phyloP scores from a whole-genome alignment of 1,284 basidiomycete genomes.

The Vanrija pseudolonga region DNA sequence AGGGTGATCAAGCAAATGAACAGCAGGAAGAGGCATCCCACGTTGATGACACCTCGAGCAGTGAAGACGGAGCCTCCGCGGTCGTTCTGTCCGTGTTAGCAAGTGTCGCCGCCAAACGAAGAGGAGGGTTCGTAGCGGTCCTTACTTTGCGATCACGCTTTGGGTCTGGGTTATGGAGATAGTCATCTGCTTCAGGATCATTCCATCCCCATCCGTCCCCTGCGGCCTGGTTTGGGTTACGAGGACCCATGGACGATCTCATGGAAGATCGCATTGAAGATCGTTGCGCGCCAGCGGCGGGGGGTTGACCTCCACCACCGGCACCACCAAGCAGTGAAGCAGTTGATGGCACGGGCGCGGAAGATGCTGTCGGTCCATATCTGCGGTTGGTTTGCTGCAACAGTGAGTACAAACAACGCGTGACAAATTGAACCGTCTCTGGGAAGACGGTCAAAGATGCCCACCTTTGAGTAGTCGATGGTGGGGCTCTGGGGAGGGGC shows the following conservation, averaged over 20 bases:
- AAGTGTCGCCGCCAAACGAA: too few relatives aligned
- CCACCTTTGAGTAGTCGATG: constrained; percentile 8
- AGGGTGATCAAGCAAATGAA: constrained; percentile 61
- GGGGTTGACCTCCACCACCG: not conserved
- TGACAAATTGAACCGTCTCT: too few relatives aligned
- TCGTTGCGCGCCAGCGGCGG: not conserved
- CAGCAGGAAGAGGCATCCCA: constrained; percentile 70
- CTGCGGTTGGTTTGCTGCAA: constrained; percentile 13
- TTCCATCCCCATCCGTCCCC: constrained; percentile 21
- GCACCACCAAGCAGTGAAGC: constrained; percentile 22
- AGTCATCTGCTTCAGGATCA: constrained; percentile 49
- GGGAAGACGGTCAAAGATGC: not conserved
- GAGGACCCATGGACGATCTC: too few relatives aligned
- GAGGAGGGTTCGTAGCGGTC: not conserved
- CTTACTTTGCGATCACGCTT: constrained; percentile 58
- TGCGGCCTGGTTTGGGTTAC: not conserved
- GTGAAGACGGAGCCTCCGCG: constrained; percentile 65
- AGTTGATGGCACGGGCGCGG: constrained; percentile 21
- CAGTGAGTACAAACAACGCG: not conserved
- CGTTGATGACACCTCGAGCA: constrained; percentile 64
- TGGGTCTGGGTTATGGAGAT: constrained; percentile 55
- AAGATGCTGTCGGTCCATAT: constrained; percentile 37
- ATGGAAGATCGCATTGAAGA: too few relatives aligned
- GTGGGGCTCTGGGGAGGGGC: not conserved
- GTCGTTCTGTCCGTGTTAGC: constrained; percentile 49